Evolutionary conservation across 768 basidiomycete genomes (phyloP), one percentile per base, ranked within the genome.

Genomic region (Dendrothele bispora): DNA sequence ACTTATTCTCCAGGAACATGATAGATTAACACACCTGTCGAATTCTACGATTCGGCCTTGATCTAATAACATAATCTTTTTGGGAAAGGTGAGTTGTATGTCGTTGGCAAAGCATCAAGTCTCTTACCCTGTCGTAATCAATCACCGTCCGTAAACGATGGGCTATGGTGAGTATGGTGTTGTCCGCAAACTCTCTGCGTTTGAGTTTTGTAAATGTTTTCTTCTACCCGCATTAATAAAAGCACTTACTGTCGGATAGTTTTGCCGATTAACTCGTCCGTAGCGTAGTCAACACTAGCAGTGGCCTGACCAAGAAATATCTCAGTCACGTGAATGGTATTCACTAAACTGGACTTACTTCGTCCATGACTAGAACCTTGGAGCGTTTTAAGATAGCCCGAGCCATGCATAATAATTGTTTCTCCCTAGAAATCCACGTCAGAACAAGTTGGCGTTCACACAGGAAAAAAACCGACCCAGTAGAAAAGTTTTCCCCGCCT

Each of bases 401-500:
- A 5, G 91, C 91, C 89, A 93, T 91, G 61, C 90, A 91, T 7
- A 92, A 71, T n/a, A 92, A 64, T 63, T 92, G 90, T 57, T 89
- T 91, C 67, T 91, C 86, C 26, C 84, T 83, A 36, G 10, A 41
- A 12, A 12, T n/a, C n/a, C n/a, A n/a, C n/a, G n/a, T n/a, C 25
- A 28, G 30, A 25, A 43, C 39, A 28, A 47, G 32, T 10, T 43
- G 35, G 43, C 24, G 10, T 30, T 35, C 21, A 35, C 32, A 50
- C 27, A 24, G 42, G 26, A 25, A 30, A 22, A 7, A n/a, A 2
- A 61, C 74, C 38, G 48, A 87, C 86, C 88, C 88, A 6, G 88
- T 86, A 0, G 88, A 91, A 62, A 94, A 93, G 68, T 93, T 95
- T 17, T 95, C 92, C 15, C 89, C 90, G 1, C 87, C 88, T 68